Evolutionary conservation across 257 asterid species (phyloP).

Genomic region (Coffea canephora): DNA sequence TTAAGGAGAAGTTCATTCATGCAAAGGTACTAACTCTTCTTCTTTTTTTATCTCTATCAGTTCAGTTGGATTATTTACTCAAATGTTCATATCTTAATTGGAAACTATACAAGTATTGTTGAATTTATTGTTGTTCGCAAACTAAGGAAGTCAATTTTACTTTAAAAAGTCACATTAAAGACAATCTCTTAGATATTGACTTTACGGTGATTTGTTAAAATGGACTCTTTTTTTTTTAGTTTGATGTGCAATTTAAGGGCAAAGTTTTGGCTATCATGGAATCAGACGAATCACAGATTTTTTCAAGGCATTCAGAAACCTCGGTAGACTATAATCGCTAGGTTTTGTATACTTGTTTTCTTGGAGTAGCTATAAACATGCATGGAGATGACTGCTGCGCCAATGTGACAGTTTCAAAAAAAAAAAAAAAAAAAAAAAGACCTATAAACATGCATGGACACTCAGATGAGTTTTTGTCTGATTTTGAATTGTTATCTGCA

Average conservation of each 20-base stretch:
- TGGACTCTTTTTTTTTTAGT: neutral
- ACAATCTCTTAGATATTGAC: too few relatives aligned
- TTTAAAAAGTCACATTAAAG: too few relatives aligned
- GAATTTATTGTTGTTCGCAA: too few relatives aligned
- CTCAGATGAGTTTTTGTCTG: neutral
- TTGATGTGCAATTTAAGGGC: neutral
- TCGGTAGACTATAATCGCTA: neutral
- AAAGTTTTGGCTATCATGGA: neutral
- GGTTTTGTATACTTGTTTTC: neutral
- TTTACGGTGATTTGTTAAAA: too few relatives aligned
- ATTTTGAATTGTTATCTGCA: neutral
- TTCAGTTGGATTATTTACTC: neutral
- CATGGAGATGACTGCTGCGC: neutral
- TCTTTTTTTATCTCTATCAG: neutral
- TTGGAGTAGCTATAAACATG: slow-evolving; percentile 58
- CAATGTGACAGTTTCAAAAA: too few relatives aligned
- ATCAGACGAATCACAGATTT: neutral
- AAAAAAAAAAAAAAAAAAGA: neutral
- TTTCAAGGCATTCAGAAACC: neutral
- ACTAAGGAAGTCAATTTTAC: too few relatives aligned
- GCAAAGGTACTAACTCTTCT: slow-evolving; percentile 57
- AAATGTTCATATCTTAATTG: too few relatives aligned
- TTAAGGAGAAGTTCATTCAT: slow-evolving; percentile 89
- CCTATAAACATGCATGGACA: slow-evolving; percentile 27
- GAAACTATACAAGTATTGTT: too few relatives aligned